phyloP scores from a whole-genome alignment of 331 rosid genomes.

The Stylosanthes scabra region DNA sequence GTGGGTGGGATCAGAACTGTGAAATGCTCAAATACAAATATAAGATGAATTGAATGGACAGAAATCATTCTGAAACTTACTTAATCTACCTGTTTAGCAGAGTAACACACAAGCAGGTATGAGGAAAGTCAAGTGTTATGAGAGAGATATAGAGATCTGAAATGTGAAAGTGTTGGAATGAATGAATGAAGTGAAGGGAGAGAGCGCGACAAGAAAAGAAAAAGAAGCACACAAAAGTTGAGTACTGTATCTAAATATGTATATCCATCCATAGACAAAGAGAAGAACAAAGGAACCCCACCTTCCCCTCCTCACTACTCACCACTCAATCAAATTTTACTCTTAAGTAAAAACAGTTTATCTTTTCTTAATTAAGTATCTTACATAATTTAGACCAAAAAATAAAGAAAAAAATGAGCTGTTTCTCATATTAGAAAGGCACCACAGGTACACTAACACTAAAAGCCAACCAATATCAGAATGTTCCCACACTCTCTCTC shows the following conservation, averaged over 20 bases:
- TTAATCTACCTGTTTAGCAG: conserved; percentile 22
- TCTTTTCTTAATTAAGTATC: no score
- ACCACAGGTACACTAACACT: conserved; percentile 70
- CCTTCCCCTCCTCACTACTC: conserved; percentile 12
- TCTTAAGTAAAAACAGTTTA: no score
- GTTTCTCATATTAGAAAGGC: conserved; percentile 80
- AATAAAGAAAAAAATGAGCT: conserved; percentile 59
- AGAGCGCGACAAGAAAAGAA: conserved; percentile 42
- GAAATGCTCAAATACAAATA: not conserved
- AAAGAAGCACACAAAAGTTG: conserved; percentile 23
- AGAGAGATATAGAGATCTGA: conserved; percentile 19
- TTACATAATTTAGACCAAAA: no score
- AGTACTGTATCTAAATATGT: conserved; percentile 27
- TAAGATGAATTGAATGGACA: conserved; percentile 14
- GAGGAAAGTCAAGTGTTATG: conserved; percentile 9
- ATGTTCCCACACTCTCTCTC: conserved; percentile 53
- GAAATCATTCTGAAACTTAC: not conserved
- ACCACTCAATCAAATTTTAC: conserved; percentile 30
- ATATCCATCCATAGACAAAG: conserved; percentile 2
- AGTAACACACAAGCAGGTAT: not conserved
- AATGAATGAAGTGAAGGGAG: conserved; percentile 43
- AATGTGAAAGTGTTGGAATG: conserved; percentile 33
- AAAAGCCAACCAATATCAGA: conserved; percentile 76
- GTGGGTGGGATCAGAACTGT: conserved; percentile 16
- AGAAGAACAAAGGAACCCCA: no score